Evolutionary conservation across 1,284 basidiomycete genomes (phyloP), one percentile per base, ranked within the genome.

Genomic region (Ustilago curta): DNA sequence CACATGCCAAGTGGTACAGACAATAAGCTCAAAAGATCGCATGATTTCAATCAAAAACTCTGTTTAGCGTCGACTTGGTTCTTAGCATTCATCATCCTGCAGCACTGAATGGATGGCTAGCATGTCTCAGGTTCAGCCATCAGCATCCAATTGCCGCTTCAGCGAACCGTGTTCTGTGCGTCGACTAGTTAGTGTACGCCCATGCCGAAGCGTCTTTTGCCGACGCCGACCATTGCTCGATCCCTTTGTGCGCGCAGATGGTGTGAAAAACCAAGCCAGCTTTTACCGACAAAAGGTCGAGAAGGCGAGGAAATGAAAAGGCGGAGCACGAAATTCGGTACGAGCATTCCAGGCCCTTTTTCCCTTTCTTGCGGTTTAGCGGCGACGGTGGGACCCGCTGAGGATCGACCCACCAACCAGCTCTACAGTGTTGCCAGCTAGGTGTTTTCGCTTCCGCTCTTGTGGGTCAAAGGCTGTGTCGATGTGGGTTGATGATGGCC

Each of bases 301-400:
- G 47, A n/a, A 21, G 31, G 48, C 31, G n/a, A 23, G 23, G 23
- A 40, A 40, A 27, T 9, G 35, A 11, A 29, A 11, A 29, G 18
- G 56, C 56, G 48, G 48, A 59, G 25, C 39, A 32, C 49, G 19
- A 59, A 59, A 18, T 35, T 59, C 40, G 48, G 57, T 23, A 49
- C 14, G 21, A 11, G 40, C 40, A 59, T 51, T 50, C 48, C 57
- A 59, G 48, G 42, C 58, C 42, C 32, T 52, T 50, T 59, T 40
- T 47, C 45, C 27, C 25, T 27, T 47, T 27, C 31, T 12, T 47
- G 45, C 45, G 45, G 45, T 29, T 48, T 9, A 48, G 16, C 27
- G 27, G 47, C 32, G 47, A 7, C 27, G 27, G 47, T 48, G 47
- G 47, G 47, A 31, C 7, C n/a, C 7, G 3, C n/a, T 14, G 8